Base-by-base conservation (phyloP, 2,329 filamentous ascomycete species). In the Exophiala xenobiotica region DNA sequence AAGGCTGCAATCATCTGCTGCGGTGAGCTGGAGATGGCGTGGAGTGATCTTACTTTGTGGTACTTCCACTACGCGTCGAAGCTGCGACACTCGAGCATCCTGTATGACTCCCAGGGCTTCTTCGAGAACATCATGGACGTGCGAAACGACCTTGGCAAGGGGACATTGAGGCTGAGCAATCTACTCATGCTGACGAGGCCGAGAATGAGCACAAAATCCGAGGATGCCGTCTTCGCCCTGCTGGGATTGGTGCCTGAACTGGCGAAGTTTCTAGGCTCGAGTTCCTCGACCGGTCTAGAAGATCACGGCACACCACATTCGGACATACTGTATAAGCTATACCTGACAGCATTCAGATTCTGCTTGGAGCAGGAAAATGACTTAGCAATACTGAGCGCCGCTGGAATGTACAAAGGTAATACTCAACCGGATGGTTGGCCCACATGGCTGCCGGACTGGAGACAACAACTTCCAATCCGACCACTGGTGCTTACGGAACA, bases 21-120 rank as follows among this genome's bases (percentile, higher is more conserved):
- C 23, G 54, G 54, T 23, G 47, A 54, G 18, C 27, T 47, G 23
- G 50, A 56, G 46, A 56, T 56, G 54, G 50, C 54, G 19, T 56
- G 54, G 54, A 47, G 41, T 22, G 54, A 56, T 50, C 40, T 56
- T 2, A 53, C 50, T 6, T 12, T 48, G 18, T 56, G 54, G 50
- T 56, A 56, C 29, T 56, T 56, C 35, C 46, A 56, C 27, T 56
- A 56, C 44, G 54, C 50, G 6, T 53, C 54, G 4, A 56, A 56
- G 31, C 37, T 56, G 6, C 40, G 54, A 29, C 42, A 38, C 14
- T 50, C 50, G 8, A 56, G 54, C 27, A 38, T 56, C 31, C 19
- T 56, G 41, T 56, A 56, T 19, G 54, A 53, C 35, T 56, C 54
- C 3, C 23, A 50, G n/a, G 54, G 54, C 5, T 53, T 39, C 24